Evolutionary conservation across 306 rosid genomes (phyloP), one percentile per base, ranked within the genome.

Genomic region (Castanea sativa): DNA sequence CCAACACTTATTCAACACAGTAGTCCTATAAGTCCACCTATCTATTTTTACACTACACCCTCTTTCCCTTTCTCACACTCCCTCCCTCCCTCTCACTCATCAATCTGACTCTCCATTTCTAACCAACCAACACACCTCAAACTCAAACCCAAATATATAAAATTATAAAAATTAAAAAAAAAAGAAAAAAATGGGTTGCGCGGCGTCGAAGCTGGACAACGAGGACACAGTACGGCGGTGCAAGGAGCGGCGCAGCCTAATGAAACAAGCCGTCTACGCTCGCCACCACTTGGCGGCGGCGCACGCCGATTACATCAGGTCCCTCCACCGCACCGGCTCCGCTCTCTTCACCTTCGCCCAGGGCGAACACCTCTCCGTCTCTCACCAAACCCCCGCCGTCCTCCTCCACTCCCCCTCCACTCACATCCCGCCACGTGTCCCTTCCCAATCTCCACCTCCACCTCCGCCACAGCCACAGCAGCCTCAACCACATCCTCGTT

Each of bases 251-350:
- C 98, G 99, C 60, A 93, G 94, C 71, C 90, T 96, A 19, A 96
- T 96, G 90, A 96, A 90, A 71, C 92, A 93, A 53, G 93, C 98
- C 0, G 97, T 96, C 9, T 72, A 71, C 76, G 88, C 99, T 1
- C 97, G 99, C 72, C 94, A 93, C 83, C 96, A 87, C 82, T 86
- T 96, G 2, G 99, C 98, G n/a, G 96, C 98, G 0, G 97, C 99
- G 0, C 99, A 96, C 78, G 91, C 98, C 43, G 97, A 96, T 86
- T 96, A 96, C 84, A 88, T 95, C 77, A 95, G 98, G 45, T 93
- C 92, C 51, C 99, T 96, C 87, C 96, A 94, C 30, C 84, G 74
- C 29, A 96, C 98, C 13, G 99, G 99, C 79, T 77, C 94, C 19
- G 94, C 97, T 4, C 94, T 96, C 58, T 80, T 76, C 51, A 78